Evolutionary conservation across 1,284 basidiomycete species (phyloP).

Genomic region (Phlebopus sp.): DNA sequence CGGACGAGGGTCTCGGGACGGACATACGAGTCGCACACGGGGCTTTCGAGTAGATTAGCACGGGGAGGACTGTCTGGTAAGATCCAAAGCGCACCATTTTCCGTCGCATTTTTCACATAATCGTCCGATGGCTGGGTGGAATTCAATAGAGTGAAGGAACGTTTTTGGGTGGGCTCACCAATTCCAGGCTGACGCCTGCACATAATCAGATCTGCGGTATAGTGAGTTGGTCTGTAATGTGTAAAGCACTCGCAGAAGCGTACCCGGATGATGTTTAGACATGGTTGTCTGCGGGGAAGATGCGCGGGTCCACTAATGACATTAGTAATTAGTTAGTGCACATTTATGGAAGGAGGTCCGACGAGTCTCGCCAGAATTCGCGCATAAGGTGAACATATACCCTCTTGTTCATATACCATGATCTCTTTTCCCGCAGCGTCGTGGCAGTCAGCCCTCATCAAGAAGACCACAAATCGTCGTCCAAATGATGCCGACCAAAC

Average conservation of each 20-base stretch:
- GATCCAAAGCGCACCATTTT: conserved; percentile 77
- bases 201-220: conserved; percentile 82
- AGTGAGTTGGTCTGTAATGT: background rate
- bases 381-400: background rate
- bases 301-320: too few species aligned
- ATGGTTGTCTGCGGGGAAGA: conserved; percentile 34
- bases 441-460: conserved; percentile 29
- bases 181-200: conserved; percentile 96
- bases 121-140: conserved; percentile 80
- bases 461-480: conserved; percentile 15
- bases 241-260: conserved; percentile 16
- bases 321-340: too few species aligned
- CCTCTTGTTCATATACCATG: conserved; percentile 18
- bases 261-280: conserved; percentile 93
- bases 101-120: conserved; percentile 99
- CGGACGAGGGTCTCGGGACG: conserved; percentile 96
- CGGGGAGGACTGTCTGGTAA: background rate
- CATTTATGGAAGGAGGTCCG: too few species aligned
- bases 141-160: conserved; percentile 5
- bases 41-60: conserved; percentile 48
- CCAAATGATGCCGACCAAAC: conserved; percentile 7
- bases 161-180: conserved; percentile 50
- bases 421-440: conserved; percentile 29
- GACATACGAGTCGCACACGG: conserved; percentile 99
- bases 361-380: too few species aligned